Base-by-base conservation (phyloP, 768 basidiomycete genomes). In the Leccinum disarticulatum region DNA sequence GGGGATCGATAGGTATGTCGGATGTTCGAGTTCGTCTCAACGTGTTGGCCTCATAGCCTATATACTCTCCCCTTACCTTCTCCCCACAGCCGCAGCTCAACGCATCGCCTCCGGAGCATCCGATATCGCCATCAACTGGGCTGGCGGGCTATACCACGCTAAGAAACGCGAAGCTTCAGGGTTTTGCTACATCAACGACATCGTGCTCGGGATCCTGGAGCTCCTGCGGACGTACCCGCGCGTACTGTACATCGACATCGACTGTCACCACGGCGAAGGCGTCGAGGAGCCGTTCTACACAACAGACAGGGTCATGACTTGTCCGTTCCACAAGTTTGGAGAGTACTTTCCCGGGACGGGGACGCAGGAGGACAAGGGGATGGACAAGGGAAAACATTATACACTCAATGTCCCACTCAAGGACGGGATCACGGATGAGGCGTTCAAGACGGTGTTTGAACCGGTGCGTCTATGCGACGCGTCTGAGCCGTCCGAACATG, bases 281-380 rank as follows among this genome's bases (percentile, higher is more conserved):
- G 97, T 99, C 35, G 97, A 99, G 68, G 97, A 99, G 72, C 97
- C 96, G 4, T 98, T 99, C 78, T 98, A 97, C 73, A 96, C 92
- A 36, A 96, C 93, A 5, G 93, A 98, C 73, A 82, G 97, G 53
- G 97, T 98, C 66, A 95, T 98, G 91, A 98, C 96, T 2, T 91
- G 88, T 68, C 93, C 90, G 52, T 96, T 99, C 72, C 97, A 98
- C 78, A 96, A 98, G 74, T 98, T 91, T 66, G 96, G 97, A 17
- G 95, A 97, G 19, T 72, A 70, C 59, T 85, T 90, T 70, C 90
- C 90, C 0, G 88, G 88, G 2, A 89, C 90, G 0, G 88, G 89
- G 19, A 89, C 89, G 2, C 86, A 95, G 61, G 85, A 91, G 64
- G 95, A 98, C 69, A 80, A 82, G 61, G 97, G 97, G 10, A 83